phyloP scores from a whole-genome alignment of 129 eudicot genomes.

The Tagetes patula region DNA sequence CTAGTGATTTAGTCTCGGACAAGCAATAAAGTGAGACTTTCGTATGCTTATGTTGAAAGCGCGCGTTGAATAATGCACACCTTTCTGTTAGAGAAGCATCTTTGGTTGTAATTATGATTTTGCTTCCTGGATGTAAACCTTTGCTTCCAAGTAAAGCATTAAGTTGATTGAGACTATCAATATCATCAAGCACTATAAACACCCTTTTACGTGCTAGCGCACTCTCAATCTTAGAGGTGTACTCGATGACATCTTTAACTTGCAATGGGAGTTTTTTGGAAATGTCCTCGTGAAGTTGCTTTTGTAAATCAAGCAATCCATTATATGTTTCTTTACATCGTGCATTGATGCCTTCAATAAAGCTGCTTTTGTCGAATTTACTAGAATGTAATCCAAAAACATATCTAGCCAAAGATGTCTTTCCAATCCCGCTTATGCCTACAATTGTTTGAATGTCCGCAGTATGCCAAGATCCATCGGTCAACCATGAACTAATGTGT shows the following conservation, averaged over 20 bases:
- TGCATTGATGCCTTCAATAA: constrained; percentile 16
- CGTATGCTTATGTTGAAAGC: background rate
- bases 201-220: constrained; percentile 14
- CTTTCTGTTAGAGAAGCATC: background rate
- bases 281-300: constrained; percentile 25
- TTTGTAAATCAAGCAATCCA: constrained; percentile 29
- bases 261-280: background rate
- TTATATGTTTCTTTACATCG: background rate
- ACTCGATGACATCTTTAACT: background rate
- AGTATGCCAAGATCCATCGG: constrained; percentile 3
- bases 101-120: constrained; percentile 35
- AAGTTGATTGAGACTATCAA: background rate
- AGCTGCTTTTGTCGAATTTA: constrained; percentile 24
- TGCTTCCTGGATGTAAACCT: constrained; percentile 27
- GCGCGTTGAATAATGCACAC: background rate
- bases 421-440: constrained; percentile 41
- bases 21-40: background rate
- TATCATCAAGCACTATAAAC: constrained; percentile 32
- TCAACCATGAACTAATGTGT: constrained; percentile 31
- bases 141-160: background rate
- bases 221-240: constrained; percentile 15
- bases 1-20: background rate
- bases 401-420: constrained; percentile 28
- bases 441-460: background rate
- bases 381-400: background rate